Percentiles rank a stretch among this genome's conserved stretches.
Evolutionary conservation across 2,329 filamentous ascomycete genomes (phyloP).

Genomic region (Fusarium secorum): DNA sequence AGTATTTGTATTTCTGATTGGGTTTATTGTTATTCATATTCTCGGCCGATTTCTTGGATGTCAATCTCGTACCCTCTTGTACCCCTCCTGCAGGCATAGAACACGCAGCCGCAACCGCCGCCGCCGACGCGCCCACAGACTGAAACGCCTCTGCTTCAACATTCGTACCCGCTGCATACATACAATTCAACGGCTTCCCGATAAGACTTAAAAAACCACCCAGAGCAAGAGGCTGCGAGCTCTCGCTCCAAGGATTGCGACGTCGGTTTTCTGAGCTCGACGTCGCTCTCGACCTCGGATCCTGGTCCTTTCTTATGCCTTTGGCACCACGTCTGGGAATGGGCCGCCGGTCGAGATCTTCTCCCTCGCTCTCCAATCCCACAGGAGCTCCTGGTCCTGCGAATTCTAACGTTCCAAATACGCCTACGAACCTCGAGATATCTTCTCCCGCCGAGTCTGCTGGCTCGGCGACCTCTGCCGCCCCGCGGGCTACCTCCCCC

Average conservation of each 20-base stretch:
- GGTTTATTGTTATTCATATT: not conserved
- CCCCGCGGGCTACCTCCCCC: conserved; percentile 33
- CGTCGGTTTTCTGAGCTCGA: conserved; percentile 30
- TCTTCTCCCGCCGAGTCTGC: conserved; percentile 45
- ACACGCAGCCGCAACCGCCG: conserved; percentile 23
- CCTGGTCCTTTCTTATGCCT: conserved; percentile 38
- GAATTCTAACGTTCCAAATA: conserved; percentile 49
- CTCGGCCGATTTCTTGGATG: conserved; percentile 10
- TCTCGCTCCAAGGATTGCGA: conserved; percentile 29
- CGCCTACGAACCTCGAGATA: conserved; percentile 50
- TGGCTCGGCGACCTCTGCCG: conserved; percentile 46
- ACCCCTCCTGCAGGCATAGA: conserved; percentile 27
- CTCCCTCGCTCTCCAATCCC: conserved; percentile 50
- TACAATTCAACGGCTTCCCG: conserved; percentile 20
- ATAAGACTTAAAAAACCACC: conserved; percentile 3
- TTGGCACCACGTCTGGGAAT: conserved; percentile 42
- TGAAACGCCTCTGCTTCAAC: conserved; percentile 25
- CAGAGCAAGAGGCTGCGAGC: conserved; percentile 20
- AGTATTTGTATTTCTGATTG: conserved; percentile 5
- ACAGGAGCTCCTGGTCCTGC: conserved; percentile 48
- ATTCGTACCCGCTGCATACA: conserved; percentile 15
- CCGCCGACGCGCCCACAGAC: conserved; percentile 23
- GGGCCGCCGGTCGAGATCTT: conserved; percentile 41
- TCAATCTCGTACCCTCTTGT: conserved; percentile 11
- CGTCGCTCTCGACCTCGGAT: conserved; percentile 37